phyloP scores from a whole-genome alignment of 331 rosid genomes.

The Cydonia oblonga region DNA sequence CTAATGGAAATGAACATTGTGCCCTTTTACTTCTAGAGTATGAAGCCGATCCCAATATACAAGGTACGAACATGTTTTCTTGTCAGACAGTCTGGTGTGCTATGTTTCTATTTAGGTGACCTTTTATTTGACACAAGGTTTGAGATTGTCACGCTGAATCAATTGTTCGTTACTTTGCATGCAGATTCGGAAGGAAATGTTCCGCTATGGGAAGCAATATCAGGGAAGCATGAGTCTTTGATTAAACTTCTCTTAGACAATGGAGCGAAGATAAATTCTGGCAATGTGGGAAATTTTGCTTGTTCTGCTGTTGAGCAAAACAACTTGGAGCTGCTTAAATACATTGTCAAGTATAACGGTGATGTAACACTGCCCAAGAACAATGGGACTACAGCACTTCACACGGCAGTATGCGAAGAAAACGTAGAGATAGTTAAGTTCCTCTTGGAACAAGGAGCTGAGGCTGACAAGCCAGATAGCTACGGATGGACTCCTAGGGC shows the following conservation, averaged over 20 bases:
- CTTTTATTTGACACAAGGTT: neutral
- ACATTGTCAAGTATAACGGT: constrained; percentile 19
- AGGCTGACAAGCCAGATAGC: constrained; percentile 27
- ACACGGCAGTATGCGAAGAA: constrained; percentile 44
- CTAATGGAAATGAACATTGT: constrained; percentile 41
- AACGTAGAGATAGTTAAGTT: constrained; percentile 37
- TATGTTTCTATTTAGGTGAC: neutral
- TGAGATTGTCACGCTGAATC: neutral
- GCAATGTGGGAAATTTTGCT: constrained; percentile 27
- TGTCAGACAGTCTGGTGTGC: neutral
- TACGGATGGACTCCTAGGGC: constrained; percentile 49
- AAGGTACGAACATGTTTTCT: constrained; percentile 28
- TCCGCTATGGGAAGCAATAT: constrained; percentile 51
- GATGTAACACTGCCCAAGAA: constrained; percentile 28
- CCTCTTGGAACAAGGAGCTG: constrained; percentile 46
- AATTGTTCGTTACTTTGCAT: neutral
- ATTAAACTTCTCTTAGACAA: constrained; percentile 34
- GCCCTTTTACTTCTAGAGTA: constrained; percentile 40
- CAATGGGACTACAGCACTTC: constrained; percentile 45
- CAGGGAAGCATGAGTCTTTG: constrained; percentile 27
- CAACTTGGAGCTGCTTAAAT: constrained; percentile 34
- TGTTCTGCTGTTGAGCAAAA: constrained; percentile 40
- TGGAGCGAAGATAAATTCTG: constrained; percentile 32
- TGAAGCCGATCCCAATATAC: constrained; percentile 50
- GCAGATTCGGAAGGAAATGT: constrained; percentile 48